phyloP scores from a whole-genome alignment of 208 protist species.

The Acanthamoeba royreba region DNA sequence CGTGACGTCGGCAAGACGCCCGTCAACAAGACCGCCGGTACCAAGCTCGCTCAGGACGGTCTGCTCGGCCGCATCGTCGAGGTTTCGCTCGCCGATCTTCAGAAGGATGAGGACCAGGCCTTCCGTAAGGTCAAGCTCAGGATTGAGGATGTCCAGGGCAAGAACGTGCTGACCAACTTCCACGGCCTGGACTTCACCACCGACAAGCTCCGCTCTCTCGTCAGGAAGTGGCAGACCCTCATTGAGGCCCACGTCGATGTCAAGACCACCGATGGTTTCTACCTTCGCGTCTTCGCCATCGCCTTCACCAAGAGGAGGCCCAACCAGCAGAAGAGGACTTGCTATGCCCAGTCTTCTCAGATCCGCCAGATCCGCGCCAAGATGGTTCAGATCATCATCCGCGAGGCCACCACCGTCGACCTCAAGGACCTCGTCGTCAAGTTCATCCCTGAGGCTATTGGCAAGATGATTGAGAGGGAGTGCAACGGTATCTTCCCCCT shows the following conservation, averaged over 20 bases:
- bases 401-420: slow-evolving; percentile 84
- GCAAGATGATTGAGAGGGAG: slow-evolving; percentile 92
- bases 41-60: slow-evolving; percentile 90
- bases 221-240: slow-evolving; percentile 98
- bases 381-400: slow-evolving; percentile 94
- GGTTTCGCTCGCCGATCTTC: slow-evolving; percentile 95
- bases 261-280: slow-evolving; percentile 96
- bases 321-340: slow-evolving; percentile 90
- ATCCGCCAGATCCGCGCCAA: slow-evolving; percentile 92
- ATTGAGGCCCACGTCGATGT: slow-evolving; percentile 94
- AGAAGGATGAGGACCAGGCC: slow-evolving; percentile 86
- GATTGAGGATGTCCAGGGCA: slow-evolving; percentile 95
- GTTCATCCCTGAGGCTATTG: slow-evolving; percentile 91
- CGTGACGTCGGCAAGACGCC: slow-evolving; percentile 95
- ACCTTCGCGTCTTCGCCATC: slow-evolving; percentile 96
- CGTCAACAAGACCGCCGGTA: slow-evolving; percentile 96
- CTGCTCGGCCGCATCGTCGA: slow-evolving; percentile 97
- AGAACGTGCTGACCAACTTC: slow-evolving; percentile 97
- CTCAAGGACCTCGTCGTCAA: slow-evolving; percentile 94
- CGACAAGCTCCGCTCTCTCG: slow-evolving; percentile 95
- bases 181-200: slow-evolving; percentile 97
- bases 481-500: slow-evolving; percentile 95
- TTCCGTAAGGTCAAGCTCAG: slow-evolving; percentile 97
- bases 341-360: slow-evolving; percentile 95
- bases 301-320: slow-evolving; percentile 92